Conservation (phyloP, 208 protist species). For the Leishmania tarentolae region DNA sequence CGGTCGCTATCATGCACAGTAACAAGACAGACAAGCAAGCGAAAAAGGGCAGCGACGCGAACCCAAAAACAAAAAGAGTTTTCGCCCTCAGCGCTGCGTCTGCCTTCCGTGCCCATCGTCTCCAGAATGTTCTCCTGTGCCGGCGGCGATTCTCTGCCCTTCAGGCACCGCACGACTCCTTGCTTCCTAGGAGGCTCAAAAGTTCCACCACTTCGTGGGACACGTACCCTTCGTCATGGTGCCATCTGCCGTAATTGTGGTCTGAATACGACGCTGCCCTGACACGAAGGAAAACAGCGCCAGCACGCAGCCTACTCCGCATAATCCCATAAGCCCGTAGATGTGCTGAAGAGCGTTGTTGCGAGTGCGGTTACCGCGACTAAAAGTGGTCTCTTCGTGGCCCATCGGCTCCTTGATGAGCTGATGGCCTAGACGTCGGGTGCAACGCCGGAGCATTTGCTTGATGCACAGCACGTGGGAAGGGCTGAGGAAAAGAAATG, state of each 20-base stretch:
- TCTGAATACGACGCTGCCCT: conserved; percentile 55
- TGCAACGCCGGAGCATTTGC: conserved; percentile 64
- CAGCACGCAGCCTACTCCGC: conserved; percentile 55
- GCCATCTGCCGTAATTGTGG: conserved; percentile 59
- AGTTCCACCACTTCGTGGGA: conserved; percentile 81
- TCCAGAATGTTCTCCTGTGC: background rate
- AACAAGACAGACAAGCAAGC: background rate
- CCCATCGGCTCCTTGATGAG: conserved; percentile 90
- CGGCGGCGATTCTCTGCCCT: background rate
- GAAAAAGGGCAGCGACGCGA: background rate
- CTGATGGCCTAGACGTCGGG: conserved; percentile 72
- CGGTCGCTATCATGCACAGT: background rate
- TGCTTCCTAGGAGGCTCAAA: conserved; percentile 31
- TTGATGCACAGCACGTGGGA: background rate
- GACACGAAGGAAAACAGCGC: conserved; percentile 67
- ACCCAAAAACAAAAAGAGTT: background rate
- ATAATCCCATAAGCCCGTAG: conserved; percentile 45
- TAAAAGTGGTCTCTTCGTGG: conserved; percentile 86
- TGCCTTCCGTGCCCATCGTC: background rate
- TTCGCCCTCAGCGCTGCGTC: background rate
- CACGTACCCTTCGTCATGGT: conserved; percentile 63
- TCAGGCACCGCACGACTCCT: background rate
- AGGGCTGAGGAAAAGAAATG: background rate
- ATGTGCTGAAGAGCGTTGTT: conserved; percentile 67
- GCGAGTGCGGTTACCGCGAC: conserved; percentile 64